phyloP scores from a whole-genome alignment of 2,329 filamentous ascomycete genomes.

The Xylariomycetidae sp. region DNA sequence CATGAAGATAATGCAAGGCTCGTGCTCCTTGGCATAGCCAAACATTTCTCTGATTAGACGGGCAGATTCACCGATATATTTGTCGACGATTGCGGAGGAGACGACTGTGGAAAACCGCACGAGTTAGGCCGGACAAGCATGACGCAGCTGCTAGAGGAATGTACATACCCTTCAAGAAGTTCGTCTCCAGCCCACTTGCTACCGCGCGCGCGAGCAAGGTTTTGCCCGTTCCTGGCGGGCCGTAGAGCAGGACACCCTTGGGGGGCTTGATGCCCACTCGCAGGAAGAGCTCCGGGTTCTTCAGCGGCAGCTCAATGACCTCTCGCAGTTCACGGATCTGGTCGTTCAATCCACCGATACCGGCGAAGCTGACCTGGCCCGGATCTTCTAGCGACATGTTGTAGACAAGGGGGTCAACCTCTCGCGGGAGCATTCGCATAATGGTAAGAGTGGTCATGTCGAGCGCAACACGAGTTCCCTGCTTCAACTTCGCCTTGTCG shows the following conservation, averaged over 20 bases:
- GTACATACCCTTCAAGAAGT: conserved; percentile 84
- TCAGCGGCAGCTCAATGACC: conserved; percentile 94
- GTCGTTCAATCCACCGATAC: conserved; percentile 95
- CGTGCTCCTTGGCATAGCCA: conserved; percentile 97
- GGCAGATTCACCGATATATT: conserved; percentile 98
- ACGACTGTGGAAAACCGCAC: conserved; percentile 57
- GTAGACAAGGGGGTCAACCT: conserved; percentile 97
- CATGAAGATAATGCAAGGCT: conserved; percentile 99
- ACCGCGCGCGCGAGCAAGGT: conserved; percentile 91
- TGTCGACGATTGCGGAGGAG: conserved; percentile 97
- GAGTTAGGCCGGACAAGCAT: no score
- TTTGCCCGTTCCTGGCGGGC: conserved; percentile 94
- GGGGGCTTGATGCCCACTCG: conserved; percentile 98
- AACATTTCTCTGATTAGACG: conserved; percentile 99
- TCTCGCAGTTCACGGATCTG: conserved; percentile 96
- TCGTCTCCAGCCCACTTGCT: conserved; percentile 92
- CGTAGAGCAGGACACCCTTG: conserved; percentile 94
- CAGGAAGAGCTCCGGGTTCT: conserved; percentile 96
- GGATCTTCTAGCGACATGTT: conserved; percentile 99
- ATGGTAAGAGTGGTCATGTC: conserved; percentile 99
- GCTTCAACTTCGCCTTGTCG: conserved; percentile 94
- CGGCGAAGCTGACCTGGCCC: conserved; percentile 93
- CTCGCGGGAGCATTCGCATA: conserved; percentile 98
- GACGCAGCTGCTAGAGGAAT: no score
- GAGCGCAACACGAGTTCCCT: conserved; percentile 92